Conservation (phyloP, 2,329 filamentous ascomycete species). For the Ophiosphaerella herpotricha region DNA sequence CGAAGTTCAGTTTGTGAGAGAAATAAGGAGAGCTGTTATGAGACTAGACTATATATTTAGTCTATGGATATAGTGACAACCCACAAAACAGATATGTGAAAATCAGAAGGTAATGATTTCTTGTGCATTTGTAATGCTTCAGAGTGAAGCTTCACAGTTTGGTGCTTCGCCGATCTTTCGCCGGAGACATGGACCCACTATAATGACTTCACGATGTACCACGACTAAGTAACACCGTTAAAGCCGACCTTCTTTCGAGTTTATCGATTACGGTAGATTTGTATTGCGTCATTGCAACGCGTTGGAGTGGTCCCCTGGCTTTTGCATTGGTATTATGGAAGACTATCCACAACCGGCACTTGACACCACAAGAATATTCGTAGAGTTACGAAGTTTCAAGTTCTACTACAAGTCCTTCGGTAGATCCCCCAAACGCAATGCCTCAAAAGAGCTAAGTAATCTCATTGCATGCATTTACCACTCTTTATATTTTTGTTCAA, state of each 20-base stretch:
- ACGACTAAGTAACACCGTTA: conserved; percentile 6
- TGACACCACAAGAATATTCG: no score
- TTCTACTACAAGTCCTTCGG: no score
- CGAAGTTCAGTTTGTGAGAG: no score
- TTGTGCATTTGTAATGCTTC: conserved; percentile 27
- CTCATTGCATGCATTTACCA: no score
- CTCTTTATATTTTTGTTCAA: no score
- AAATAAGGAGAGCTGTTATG: no score
- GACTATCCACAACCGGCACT: no score
- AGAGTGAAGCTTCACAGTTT: conserved; percentile 19
- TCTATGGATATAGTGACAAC: neutral
- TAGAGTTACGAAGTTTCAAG: no score
- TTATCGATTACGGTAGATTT: neutral
- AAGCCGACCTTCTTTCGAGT: neutral
- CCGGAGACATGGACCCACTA: conserved; percentile 22
- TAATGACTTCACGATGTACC: conserved; percentile 13
- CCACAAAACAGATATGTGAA: neutral
- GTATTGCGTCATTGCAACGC: neutral
- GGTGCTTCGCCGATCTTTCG: conserved; percentile 29
- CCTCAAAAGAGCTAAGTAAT: no score
- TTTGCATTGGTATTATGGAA: no score
- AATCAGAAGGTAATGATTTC: conserved; percentile 4
- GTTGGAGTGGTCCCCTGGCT: no score
- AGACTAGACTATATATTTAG: neutral
- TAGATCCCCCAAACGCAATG: no score